Conservation (phyloP, 139 green algal genomes). For the Eudorina sp. region DNA sequence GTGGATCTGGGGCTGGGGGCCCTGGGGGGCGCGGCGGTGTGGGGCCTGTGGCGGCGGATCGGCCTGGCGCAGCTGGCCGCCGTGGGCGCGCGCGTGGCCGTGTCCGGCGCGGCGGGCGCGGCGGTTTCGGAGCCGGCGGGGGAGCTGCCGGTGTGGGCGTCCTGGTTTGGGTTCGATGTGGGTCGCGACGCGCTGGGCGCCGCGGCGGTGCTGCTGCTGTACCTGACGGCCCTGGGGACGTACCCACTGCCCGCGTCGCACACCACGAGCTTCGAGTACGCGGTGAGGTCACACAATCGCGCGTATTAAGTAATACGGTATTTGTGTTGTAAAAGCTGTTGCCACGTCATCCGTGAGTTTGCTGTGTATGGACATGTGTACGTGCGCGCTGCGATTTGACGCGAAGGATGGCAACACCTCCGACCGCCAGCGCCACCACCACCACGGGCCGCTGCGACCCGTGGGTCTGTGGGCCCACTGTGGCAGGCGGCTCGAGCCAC, state of each 20-base stretch:
- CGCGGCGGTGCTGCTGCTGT: not conserved
- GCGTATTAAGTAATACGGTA: too few relatives aligned
- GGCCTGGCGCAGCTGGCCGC: not conserved
- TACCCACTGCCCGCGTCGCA: slow-evolving; percentile 33
- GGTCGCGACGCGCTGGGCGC: not conserved
- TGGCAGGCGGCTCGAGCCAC: too few relatives aligned
- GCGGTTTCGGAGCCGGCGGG: not conserved
- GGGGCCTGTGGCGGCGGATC: slow-evolving; percentile 1
- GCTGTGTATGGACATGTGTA: not conserved
- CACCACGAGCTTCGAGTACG: slow-evolving; percentile 50
- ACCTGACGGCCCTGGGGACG: slow-evolving; percentile 4
- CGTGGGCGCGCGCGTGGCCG: not conserved
- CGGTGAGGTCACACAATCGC: too few relatives aligned
- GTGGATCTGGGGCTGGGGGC: slow-evolving; percentile 17
- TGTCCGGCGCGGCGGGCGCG: not conserved
- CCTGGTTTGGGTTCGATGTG: not conserved
- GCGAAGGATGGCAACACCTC: too few relatives aligned
- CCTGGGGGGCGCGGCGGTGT: not conserved
- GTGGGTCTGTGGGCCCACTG: too few relatives aligned
- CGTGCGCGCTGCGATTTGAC: too few relatives aligned
- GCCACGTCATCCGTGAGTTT: too few relatives aligned
- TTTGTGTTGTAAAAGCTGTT: too few relatives aligned
- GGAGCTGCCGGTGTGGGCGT: not conserved
- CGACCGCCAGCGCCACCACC: too few relatives aligned
- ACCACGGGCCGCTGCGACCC: too few relatives aligned